Evolutionary conservation across 495 filamentous ascomycete species (phyloP), one percentile per base, ranked within the genome.

Genomic region (Massariosphaeria phaeospora): DNA sequence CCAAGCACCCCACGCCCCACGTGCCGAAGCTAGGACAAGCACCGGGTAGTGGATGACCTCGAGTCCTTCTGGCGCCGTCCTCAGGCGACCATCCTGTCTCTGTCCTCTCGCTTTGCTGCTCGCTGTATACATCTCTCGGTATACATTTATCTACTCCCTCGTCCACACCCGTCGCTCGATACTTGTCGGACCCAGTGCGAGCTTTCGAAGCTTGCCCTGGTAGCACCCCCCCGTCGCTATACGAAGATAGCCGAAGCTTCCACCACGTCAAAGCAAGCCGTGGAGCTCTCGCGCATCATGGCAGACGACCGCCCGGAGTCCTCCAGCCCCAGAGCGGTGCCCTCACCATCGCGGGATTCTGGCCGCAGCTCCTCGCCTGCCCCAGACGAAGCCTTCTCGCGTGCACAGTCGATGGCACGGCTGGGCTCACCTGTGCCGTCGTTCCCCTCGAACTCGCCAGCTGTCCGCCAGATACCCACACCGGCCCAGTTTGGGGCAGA

Each of bases 401-500:
- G 67, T 57, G 57, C 52, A 40, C 51, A 52, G 3, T 60, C 65
- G 24, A 67, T 52, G 15, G 65, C 61, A 35, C 57, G 62, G 9
- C 49, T 69, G 21, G 69, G 55, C 12, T 66, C 66, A 3, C 68
- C 69, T 2, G 52, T 69, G 13, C 57, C 64, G 27, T 66, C 56
- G 29, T 18, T 35, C 20, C 33, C 42, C 13, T 12, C 10, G n/a
- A 56, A 46, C 9, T 62, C 60, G 15, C 51, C 55, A 36, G 31
- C 47, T 9, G 52, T 67, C 2, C 59, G 59, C 29, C 65, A 66
- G 45, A 50, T 67, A 35, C 62, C 67, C n/a, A 62, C 60, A 25
- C 59, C 64, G 1, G 42, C 35, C 10, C 66, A 69, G 35, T 42
- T 61, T n/a, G 57, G 21, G 2, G 56, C 52, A n/a, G 52, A 50